These are phyloP conservation scores for Castanea sativa DNA, from an alignment of 306 rosid species.

Conservation along the genomic window DNA sequence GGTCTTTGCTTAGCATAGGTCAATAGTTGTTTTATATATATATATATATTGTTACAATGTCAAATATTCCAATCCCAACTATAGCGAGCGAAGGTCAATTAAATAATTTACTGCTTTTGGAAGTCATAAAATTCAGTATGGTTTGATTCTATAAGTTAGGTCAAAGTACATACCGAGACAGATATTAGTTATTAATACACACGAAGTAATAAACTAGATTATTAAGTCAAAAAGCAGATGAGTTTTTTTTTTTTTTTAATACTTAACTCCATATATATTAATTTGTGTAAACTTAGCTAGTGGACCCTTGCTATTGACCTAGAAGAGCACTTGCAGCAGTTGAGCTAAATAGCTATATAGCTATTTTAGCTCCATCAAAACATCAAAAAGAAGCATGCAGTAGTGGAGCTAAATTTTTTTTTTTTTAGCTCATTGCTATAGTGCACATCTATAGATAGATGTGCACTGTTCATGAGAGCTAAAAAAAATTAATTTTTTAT, in stretches of 20 bases:
- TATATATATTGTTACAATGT: neutral
- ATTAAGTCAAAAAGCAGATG: conserved; percentile 21
- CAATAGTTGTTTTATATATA: neutral
- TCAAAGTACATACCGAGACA: neutral
- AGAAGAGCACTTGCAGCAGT: too few species aligned
- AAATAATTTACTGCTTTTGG: neutral
- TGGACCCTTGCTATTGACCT: conserved; percentile 21
- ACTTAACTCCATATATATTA: conserved; percentile 4
- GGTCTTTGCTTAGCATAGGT: neutral
- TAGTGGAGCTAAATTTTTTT: too few species aligned
- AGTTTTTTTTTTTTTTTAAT: neutral
- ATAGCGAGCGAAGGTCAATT: neutral
- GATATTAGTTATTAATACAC: neutral
- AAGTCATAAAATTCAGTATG: neutral
- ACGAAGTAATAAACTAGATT: neutral
- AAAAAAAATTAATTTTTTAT: too few species aligned
- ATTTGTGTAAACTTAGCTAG: neutral
- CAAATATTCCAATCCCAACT: neutral
- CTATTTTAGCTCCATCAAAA: too few species aligned
- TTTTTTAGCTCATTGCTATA: too few species aligned
- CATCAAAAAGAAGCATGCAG: too few species aligned
- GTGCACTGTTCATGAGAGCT: too few species aligned
- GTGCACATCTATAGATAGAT: too few species aligned
- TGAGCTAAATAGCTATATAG: too few species aligned
- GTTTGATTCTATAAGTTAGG: conserved; percentile 1